Percentiles rank a stretch among this genome's conserved stretches.
These are phyloP conservation scores for Psophocarpus tetragonolobus DNA, from an alignment of 306 rosid species.

Conservation along the genomic window DNA sequence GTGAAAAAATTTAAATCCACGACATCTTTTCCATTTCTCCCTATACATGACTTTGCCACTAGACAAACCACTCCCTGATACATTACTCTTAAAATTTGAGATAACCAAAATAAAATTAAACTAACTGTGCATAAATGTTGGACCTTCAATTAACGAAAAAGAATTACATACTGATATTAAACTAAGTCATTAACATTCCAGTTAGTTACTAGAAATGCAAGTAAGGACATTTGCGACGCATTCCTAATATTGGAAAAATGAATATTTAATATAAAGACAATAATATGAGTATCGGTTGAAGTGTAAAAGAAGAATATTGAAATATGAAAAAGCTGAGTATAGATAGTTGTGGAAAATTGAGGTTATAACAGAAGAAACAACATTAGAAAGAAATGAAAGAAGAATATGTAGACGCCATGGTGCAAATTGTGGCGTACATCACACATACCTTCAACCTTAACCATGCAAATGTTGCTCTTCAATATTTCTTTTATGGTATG, in stretches of 20 bases:
- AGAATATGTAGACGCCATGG: neutral
- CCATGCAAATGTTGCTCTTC: too few relatives aligned
- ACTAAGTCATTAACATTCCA: neutral
- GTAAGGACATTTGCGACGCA: neutral
- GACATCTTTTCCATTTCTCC: too few relatives aligned
- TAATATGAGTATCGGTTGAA: neutral
- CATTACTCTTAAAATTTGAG: too few relatives aligned
- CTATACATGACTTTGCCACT: too few relatives aligned
- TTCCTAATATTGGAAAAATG: neutral
- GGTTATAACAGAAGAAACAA: neutral
- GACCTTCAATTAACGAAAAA: neutral
- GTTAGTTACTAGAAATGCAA: neutral
- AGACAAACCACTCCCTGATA: too few relatives aligned
- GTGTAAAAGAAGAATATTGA: neutral
- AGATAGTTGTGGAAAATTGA: neutral
- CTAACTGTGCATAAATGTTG: neutral
- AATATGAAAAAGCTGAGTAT: neutral
- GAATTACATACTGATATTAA: too few relatives aligned
- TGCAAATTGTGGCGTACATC: neutral
- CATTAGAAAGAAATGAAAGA: neutral
- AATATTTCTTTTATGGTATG: too few relatives aligned
- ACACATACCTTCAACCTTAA: too few relatives aligned
- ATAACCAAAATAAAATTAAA: too few relatives aligned
- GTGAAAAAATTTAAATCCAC: too few relatives aligned
- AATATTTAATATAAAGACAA: neutral